Percentiles rank a stretch among this genome's conserved stretches.
phyloP scores from a whole-genome alignment of 1,139 yeast species.

The Yamadazyma pseudoaaseri region DNA sequence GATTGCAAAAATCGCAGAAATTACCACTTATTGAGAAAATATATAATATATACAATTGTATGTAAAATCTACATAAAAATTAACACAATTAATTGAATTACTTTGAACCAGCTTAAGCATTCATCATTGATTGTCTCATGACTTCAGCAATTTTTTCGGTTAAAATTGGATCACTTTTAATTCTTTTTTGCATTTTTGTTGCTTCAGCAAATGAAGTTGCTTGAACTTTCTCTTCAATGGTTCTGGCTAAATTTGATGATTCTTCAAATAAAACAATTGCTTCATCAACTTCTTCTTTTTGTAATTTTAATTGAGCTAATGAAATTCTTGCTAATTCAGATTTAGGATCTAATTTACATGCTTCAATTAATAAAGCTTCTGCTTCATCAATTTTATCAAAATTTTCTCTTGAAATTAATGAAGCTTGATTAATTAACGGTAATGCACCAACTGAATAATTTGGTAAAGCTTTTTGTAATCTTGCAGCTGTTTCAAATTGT shows the following conservation, averaged over 20 bases:
- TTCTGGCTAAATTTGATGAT: constrained; percentile 79
- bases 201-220: constrained; percentile 94
- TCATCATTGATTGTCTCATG: constrained; percentile 31
- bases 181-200: constrained; percentile 73
- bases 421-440: constrained; percentile 89
- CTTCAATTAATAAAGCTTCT: constrained; percentile 66
- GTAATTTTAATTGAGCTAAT: constrained; percentile 87
- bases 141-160: constrained; percentile 44
- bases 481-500: constrained; percentile 85
- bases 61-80: background rate
- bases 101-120: constrained; percentile 2
- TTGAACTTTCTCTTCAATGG: constrained; percentile 83
- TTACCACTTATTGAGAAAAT: background rate
- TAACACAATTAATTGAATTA: too few relatives aligned
- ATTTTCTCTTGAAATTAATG: constrained; percentile 63
- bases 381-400: constrained; percentile 59
- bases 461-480: constrained; percentile 70
- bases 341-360: constrained; percentile 80
- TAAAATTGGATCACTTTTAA: constrained; percentile 65
- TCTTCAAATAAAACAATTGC: constrained; percentile 82
- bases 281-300: constrained; percentile 76
- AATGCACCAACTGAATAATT: constrained; percentile 74
- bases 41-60: constrained; percentile 1
- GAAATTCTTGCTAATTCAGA: constrained; percentile 88
- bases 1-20: background rate